Evolutionary conservation across 176 grass and related monocot species (phyloP), one percentile per base, ranked within the genome.

Genomic region (Zoysia pacifica): DNA sequence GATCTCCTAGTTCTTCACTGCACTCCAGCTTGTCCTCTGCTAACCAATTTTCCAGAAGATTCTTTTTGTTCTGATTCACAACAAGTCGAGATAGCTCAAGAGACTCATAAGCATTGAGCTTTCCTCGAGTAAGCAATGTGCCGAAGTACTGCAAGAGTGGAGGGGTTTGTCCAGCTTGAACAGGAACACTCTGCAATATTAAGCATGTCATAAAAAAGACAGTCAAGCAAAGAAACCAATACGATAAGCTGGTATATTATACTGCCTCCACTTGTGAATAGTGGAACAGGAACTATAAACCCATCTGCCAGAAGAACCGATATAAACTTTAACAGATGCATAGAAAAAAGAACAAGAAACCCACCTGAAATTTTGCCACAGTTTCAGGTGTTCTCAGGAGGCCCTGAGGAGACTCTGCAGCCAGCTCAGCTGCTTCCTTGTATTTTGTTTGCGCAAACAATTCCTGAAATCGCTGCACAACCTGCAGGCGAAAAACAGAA

Each of bases 31-130:
- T 97, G 60, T 97, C 91, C 83, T 97, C 91, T 1, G 94, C 91
- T 69, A 97, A 77, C 94, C 91, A 97, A 48, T 94, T 97, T 58
- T 97, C 91, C 40, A 99, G 73, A 40, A 97, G 91, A 50, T 97
- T 97, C 80, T 94, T 94, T 91, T 97, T 94, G 83, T 94, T 97
- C 87, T 97, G 91, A 86, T 97, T 97, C 36, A 94, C 94, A 69
- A 97, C 91, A 70, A 97, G 91, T 60, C 90, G 88, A 83, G 91
- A 97, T 67, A 97, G 75, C 73, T 90, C 90, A 67, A 94, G 87
- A 61, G 91, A 97, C 59, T 97, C 94, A 11, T 85, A 97, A 68
- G 90, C 89, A 83, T 94, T 97, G 77, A 97, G 94, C 80, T 97
- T 94, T 84, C 94, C 94, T 90, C 84, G 85, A 67, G 94, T 94